Base-by-base conservation (phyloP, 495 filamentous ascomycete genomes). In the Annulohypoxylon maeteangense region DNA sequence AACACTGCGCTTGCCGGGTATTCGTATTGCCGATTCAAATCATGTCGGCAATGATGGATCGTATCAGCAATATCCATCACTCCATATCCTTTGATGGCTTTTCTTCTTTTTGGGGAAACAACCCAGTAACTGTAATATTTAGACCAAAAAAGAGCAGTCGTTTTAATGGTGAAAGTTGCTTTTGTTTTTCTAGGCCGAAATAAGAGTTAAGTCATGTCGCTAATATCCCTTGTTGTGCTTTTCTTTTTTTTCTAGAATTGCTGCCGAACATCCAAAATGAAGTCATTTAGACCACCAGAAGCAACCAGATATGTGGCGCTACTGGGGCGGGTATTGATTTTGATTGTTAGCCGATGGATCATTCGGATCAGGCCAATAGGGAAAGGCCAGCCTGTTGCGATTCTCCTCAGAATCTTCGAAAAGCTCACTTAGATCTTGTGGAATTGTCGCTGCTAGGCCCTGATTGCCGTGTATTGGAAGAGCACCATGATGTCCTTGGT, bases 331-430 rank as follows among this genome's bases (percentile, higher is more conserved):
- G 38, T 70, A 59, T 3, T 27, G 22, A 23, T 25, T 20, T 3
- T 27, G 22, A 23, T 25, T 20, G 22, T 61, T 47, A 18, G 47
- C n/a, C 2, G 20, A 22, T 25, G 53, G 38, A 1, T 65, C 62
- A 20, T 18, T 34, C 60, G 53, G 38, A 1, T 65, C 62, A 20
- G 12, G 25, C 60, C 60, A 64, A 27, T 70, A 70, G 22, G 27
- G 16, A 22, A 58, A 57, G 2, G 58, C n/a, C 23, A 63, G 16
- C 29, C 58, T 50, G 7, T 32, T 57, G 51, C 59, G 61, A 53
- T 14, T 61, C 10, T 60, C 54, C 3, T 45, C 60, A 5, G 54
- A 11, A 8, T 71, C 62, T 31, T 66, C 55, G 7, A 66, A 65
- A 6, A 65, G 14, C 1, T 20, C 48, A 8, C 62, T 57, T 3